phyloP scores from a whole-genome alignment of 2,329 filamentous ascomycete genomes.

The Xylaria digitata region DNA sequence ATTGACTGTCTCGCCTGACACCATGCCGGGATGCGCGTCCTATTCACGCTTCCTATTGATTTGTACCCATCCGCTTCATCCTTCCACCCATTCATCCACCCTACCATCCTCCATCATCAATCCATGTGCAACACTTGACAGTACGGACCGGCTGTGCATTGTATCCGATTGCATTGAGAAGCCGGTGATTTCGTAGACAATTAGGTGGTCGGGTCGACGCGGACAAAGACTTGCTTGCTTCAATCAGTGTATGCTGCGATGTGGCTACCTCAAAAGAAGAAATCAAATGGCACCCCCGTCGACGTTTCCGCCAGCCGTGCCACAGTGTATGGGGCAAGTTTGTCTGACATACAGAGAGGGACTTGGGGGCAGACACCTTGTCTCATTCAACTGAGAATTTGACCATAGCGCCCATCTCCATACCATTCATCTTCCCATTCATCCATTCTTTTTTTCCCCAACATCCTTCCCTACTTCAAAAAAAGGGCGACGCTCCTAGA shows the following conservation, averaged over 20 bases:
- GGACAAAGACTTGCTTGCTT: conserved; percentile 26
- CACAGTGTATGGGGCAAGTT: conserved; percentile 37
- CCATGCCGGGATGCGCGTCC: conserved; percentile 3
- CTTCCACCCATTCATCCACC: background rate
- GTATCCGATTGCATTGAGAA: conserved; percentile 21
- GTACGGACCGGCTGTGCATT: conserved; percentile 9
- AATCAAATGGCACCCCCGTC: conserved; percentile 25
- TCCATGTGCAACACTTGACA: background rate
- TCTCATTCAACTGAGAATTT: conserved; percentile 35
- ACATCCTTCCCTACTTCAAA: background rate
- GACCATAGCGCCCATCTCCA: conserved; percentile 33
- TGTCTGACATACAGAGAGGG: conserved; percentile 31
- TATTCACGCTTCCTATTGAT: conserved; percentile 24
- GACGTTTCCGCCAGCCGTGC: conserved; percentile 30
- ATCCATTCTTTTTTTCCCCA: conserved; percentile 9
- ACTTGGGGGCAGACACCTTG: conserved; percentile 31
- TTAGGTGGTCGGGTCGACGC: conserved; percentile 7
- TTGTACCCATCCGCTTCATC: background rate
- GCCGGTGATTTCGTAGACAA: conserved; percentile 2
- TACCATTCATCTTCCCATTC: background rate
- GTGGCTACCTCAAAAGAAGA: conserved; percentile 20
- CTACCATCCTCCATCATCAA: conserved; percentile 3
- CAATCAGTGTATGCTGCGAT: conserved; percentile 5
- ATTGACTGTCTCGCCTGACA: background rate
- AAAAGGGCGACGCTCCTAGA: conserved; percentile 9